phyloP scores from a whole-genome alignment of 768 basidiomycete genomes.

The Multifurca ochricompacta region DNA sequence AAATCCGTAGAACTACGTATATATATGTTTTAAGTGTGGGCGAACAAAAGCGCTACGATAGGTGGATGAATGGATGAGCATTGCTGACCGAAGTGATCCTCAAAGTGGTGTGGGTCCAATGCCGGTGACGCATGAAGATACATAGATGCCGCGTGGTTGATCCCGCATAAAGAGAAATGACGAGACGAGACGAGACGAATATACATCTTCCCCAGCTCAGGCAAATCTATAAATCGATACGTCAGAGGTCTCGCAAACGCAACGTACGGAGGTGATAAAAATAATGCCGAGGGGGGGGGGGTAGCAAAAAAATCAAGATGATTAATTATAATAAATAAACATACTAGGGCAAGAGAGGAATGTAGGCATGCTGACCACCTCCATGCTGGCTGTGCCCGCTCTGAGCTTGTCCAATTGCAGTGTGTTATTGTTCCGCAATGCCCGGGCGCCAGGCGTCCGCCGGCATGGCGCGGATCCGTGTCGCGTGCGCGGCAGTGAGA shows the following conservation, averaged over 20 bases:
- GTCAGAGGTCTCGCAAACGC: no score
- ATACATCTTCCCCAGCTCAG: conserved; percentile 42
- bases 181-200: conserved; percentile 23
- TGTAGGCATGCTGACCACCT: conserved; percentile 29
- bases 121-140: conserved; percentile 27
- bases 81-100: conserved; percentile 28
- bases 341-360: conserved; percentile 24
- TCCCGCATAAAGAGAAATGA: not conserved
- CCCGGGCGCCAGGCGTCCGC: conserved; percentile 27
- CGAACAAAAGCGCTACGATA: no score
- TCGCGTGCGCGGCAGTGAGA: conserved; percentile 24
- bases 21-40: not conserved
- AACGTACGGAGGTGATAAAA: no score
- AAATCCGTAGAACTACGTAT: conserved; percentile 20
- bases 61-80: no score
- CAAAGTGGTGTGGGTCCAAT: conserved; percentile 29
- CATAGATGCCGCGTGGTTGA: conserved; percentile 25
- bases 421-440: conserved; percentile 34
- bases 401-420: conserved; percentile 31
- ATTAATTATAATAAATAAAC: no score
- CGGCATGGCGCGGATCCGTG: conserved; percentile 21
- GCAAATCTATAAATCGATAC: conserved; percentile 33
- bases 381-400: conserved; percentile 26
- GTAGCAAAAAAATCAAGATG: not conserved
- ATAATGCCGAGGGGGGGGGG: no score